Evolutionary conservation across 129 eudicot species (phyloP).

Genomic region (Arctium lappa): DNA sequence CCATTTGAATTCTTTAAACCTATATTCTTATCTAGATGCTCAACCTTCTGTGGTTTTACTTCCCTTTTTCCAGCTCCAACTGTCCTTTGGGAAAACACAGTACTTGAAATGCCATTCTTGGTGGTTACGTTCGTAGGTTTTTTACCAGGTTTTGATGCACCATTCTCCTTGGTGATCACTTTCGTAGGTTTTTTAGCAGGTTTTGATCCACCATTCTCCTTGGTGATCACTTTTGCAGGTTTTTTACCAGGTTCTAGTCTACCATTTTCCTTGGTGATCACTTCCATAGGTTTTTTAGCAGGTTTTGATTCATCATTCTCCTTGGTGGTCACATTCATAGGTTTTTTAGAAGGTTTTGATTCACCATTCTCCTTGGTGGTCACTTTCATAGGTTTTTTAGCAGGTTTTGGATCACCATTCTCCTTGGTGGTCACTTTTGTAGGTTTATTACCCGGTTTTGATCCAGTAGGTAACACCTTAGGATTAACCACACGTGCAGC

Average conservation of each 20-base stretch:
- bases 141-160: background rate
- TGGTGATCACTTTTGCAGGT: conserved; percentile 6
- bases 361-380: conserved; percentile 18
- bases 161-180: background rate
- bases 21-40: conserved; percentile 26
- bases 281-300: background rate
- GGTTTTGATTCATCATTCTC: background rate
- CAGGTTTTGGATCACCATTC: conserved; percentile 11
- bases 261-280: background rate
- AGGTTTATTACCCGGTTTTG: conserved; percentile 27
- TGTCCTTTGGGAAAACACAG: conserved; percentile 22
- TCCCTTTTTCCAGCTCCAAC: conserved; percentile 32
- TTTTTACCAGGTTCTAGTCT: conserved; percentile 9
- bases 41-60: conserved; percentile 15
- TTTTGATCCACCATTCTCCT: conserved; percentile 22
- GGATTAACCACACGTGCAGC: conserved; percentile 56
- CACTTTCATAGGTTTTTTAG: conserved; percentile 5
- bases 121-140: conserved; percentile 1
- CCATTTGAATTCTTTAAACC: conserved; percentile 20
- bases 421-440: conserved; percentile 35
- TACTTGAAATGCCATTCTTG: conserved; percentile 19
- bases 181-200: background rate
- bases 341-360: background rate
- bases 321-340: conserved; percentile 14
- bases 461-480: conserved; percentile 35